Conservation (phyloP, 768 basidiomycete genomes). For the Auricularia auricula-judae region DNA sequence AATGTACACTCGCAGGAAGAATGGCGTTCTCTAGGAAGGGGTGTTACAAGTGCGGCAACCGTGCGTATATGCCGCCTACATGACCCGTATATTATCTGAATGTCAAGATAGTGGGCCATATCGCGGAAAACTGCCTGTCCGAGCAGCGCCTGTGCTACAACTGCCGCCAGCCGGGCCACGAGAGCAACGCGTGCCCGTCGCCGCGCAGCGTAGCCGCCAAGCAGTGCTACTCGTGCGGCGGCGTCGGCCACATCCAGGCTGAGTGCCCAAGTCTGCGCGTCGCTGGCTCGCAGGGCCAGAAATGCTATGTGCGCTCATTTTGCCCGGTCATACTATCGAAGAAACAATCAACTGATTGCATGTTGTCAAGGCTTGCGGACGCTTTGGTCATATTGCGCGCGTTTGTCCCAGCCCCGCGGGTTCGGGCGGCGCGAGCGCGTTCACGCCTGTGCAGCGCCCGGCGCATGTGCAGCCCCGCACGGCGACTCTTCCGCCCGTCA, state of each 20-base stretch:
- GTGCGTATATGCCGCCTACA: neutral
- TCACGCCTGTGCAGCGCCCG: neutral
- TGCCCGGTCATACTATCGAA: no score
- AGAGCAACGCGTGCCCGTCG: slow-evolving; percentile 77
- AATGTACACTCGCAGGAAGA: neutral
- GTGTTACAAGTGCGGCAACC: slow-evolving; percentile 61
- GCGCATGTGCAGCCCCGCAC: slow-evolving; percentile 37
- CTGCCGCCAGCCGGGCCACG: slow-evolving; percentile 90
- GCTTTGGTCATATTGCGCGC: slow-evolving; percentile 74
- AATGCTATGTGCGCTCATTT: slow-evolving; percentile 61
- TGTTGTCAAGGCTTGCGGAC: slow-evolving; percentile 39
- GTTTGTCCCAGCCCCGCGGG: slow-evolving; percentile 47
- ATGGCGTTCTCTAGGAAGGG: slow-evolving; percentile 54
- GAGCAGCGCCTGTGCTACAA: slow-evolving; percentile 89
- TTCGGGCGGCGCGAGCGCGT: slow-evolving; percentile 8
- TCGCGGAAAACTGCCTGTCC: slow-evolving; percentile 85
- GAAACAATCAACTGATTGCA: neutral
- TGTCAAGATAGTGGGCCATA: slow-evolving; percentile 68
- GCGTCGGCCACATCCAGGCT: slow-evolving; percentile 82
- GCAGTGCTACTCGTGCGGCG: slow-evolving; percentile 90
- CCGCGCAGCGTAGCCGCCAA: slow-evolving; percentile 75
- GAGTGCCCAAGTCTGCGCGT: slow-evolving; percentile 75
- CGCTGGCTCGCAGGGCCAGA: slow-evolving; percentile 46
- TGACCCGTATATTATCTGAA: slow-evolving; percentile 18
- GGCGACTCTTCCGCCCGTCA: slow-evolving; percentile 68